Evolutionary conservation across 192 early-diverging fungal species (phyloP).

Genomic region (Diversispora epigaea): DNA sequence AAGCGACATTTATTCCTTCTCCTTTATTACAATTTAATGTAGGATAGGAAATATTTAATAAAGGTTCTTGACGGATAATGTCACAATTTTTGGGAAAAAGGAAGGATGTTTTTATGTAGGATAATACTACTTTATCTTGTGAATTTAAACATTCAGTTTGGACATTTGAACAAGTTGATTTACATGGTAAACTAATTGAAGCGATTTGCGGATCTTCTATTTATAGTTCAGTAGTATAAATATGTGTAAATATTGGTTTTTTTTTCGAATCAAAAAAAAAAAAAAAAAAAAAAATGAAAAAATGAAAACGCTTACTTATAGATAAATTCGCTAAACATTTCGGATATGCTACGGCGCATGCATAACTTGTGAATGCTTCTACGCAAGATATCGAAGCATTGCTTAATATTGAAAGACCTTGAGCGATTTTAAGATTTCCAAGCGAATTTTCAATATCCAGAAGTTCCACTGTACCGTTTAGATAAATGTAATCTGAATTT

Average conservation of each 20-base stretch:
- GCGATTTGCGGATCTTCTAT: neutral
- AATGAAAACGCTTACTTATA: neutral
- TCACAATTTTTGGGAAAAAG: neutral
- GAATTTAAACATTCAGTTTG: neutral
- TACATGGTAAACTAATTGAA: neutral
- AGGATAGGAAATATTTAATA: neutral
- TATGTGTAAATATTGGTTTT: neutral
- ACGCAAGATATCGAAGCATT: neutral
- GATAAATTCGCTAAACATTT: neutral
- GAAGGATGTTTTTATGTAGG: neutral
- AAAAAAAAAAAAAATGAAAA: neutral
- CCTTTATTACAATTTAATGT: neutral
- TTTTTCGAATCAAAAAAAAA: neutral
- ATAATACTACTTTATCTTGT: neutral
- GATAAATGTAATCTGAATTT: neutral
- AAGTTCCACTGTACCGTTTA: neutral
- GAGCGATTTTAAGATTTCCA: neutral
- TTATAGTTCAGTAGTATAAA: neutral
- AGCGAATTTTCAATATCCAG: neutral
- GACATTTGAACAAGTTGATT: slow-evolving; percentile 7
- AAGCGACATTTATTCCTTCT: neutral
- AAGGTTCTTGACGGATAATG: neutral
- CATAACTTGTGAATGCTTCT: slow-evolving; percentile 11
- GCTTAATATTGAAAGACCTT: slow-evolving; percentile 7
- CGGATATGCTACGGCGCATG: neutral